Percentiles rank a stretch among this genome's conserved stretches.
These are phyloP conservation scores for Warburgia ugandensis DNA, from an alignment of 164 flowering plant genomes.

Conservation along the genomic window DNA sequence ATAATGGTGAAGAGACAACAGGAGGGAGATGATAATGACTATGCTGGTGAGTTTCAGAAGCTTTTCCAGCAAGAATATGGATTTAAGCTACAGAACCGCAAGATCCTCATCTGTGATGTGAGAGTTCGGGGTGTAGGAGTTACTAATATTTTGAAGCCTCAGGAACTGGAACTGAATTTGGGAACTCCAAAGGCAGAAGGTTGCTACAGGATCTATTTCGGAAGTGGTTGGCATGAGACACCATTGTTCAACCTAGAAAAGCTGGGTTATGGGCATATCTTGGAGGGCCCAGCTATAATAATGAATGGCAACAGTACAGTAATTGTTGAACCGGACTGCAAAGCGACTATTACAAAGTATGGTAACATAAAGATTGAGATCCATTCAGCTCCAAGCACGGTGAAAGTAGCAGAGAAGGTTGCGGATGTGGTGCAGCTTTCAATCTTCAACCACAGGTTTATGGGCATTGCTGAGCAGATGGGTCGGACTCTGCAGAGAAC, in stretches of 20 bases:
- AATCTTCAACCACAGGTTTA: slow-evolving; percentile 90
- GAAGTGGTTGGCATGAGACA: slow-evolving; percentile 61
- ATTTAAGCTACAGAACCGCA: slow-evolving; percentile 74
- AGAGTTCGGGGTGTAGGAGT: slow-evolving; percentile 92
- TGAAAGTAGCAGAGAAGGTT: slow-evolving; percentile 47
- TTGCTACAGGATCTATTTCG: slow-evolving; percentile 61
- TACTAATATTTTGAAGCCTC: slow-evolving; percentile 77
- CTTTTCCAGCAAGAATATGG: slow-evolving; percentile 91
- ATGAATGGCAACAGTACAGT: slow-evolving; percentile 99
- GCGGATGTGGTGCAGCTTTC: slow-evolving; percentile 97
- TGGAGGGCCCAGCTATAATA: slow-evolving; percentile 78
- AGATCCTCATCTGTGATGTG: slow-evolving; percentile 77
- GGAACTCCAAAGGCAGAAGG: slow-evolving; percentile 44
- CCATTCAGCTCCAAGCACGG: slow-evolving; percentile 29
- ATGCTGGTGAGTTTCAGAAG: slow-evolving; percentile 64
- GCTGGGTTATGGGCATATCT: slow-evolving; percentile 57
- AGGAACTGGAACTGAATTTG: slow-evolving; percentile 27
- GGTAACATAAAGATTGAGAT: slow-evolving; percentile 86
- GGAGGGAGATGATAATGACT: slow-evolving; percentile 38
- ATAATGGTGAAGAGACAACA: slow-evolving; percentile 72
- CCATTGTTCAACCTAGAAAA: slow-evolving; percentile 83
- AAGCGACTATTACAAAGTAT: slow-evolving; percentile 64
- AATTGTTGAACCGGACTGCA: slow-evolving; percentile 83
- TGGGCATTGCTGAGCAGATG: slow-evolving; percentile 99
- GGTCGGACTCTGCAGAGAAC: slow-evolving; percentile 96